These are phyloP conservation scores for Penicillium crustosum DNA, from an alignment of 2,329 filamentous ascomycete genomes.

Conservation along the genomic window DNA sequence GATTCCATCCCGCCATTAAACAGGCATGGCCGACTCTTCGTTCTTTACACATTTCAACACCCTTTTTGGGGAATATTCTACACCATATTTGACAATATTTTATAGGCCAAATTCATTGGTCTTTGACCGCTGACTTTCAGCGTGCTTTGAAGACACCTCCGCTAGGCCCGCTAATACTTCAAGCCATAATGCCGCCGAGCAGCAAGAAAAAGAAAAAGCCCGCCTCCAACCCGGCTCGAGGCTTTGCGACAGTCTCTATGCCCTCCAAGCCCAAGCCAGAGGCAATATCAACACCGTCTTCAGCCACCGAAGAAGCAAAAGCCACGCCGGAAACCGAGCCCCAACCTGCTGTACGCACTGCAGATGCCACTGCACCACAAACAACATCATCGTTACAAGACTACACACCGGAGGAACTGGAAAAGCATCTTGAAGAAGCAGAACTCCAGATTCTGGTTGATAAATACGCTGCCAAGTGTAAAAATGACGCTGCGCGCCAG, in stretches of 20 bases:
- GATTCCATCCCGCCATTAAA: conserved; percentile 25
- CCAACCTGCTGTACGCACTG: conserved; percentile 22
- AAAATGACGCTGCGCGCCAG: conserved; percentile 75
- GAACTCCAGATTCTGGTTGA: conserved; percentile 86
- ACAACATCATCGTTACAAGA: conserved; percentile 47
- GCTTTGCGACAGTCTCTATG: conserved; percentile 90
- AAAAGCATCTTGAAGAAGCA: conserved; percentile 83
- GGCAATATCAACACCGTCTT: conserved; percentile 34
- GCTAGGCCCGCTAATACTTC: conserved; percentile 4
- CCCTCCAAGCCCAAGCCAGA: conserved; percentile 72
- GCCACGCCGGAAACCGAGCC: conserved; percentile 34
- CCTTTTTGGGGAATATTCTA: conserved; percentile 7
- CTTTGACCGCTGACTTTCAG: conserved; percentile 7
- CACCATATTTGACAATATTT: background rate
- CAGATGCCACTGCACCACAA: conserved; percentile 17
- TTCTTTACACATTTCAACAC: conserved; percentile 16
- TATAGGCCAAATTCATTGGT: background rate
- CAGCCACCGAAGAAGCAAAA: conserved; percentile 31
- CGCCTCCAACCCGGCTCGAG: conserved; percentile 79
- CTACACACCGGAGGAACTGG: conserved; percentile 82
- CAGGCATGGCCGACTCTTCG: conserved; percentile 18
- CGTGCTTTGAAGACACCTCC: conserved; percentile 14
- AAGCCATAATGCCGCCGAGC: conserved; percentile 59
- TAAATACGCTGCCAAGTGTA: conserved; percentile 74
- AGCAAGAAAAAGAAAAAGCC: conserved; percentile 94